Percentiles rank a stretch among this genome's conserved stretches.
Conservation (phyloP, 805 yeast genomes). For the Pichia eremophila region DNA sequence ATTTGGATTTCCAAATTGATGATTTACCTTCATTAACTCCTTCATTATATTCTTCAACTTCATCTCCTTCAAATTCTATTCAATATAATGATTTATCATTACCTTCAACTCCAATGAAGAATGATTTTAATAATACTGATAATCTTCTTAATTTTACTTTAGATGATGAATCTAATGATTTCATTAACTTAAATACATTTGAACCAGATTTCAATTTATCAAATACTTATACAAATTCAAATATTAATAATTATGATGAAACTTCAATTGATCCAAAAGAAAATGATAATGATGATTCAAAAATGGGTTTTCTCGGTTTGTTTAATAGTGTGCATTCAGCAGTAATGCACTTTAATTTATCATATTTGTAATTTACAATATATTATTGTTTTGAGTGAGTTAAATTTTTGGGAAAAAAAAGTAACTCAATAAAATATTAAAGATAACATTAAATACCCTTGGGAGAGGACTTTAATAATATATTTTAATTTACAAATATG, state of each 20-base stretch:
- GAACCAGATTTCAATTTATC: neutral
- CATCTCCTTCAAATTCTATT: neutral
- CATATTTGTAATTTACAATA: neutral
- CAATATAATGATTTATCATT: neutral
- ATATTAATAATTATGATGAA: neutral
- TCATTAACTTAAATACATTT: neutral
- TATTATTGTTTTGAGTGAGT: neutral
- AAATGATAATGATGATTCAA: neutral
- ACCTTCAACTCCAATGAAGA: neutral
- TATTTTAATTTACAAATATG: neutral
- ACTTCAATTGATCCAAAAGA: constrained; percentile 4
- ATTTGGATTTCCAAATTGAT: neutral
- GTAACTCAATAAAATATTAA: neutral
- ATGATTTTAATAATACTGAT: neutral
- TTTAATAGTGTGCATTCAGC: constrained; percentile 34
- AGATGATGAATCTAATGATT: neutral
- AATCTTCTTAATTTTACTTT: neutral
- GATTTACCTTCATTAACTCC: neutral
- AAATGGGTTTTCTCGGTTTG: constrained; percentile 25
- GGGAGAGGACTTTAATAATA: neutral
- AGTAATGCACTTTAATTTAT: constrained; percentile 21
- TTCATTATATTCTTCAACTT: neutral
- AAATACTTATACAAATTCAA: neutral
- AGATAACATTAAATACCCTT: neutral
- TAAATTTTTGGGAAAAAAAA: neutral